Conservation (phyloP, 495 filamentous ascomycete genomes). For the Penicillium turbatum region DNA sequence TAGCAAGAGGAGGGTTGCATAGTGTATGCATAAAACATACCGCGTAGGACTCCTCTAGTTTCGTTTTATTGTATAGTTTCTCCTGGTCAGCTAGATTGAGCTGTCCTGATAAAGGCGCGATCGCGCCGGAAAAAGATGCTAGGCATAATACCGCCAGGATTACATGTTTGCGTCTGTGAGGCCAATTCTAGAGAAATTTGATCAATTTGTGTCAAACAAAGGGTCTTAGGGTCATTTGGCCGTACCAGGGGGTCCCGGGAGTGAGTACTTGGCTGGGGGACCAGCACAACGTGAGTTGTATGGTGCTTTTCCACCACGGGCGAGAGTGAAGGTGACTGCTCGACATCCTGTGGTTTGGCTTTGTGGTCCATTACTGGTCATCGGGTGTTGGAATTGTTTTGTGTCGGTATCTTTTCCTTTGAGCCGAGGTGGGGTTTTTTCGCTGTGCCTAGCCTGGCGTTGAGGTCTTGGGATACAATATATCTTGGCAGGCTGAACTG, state of each 20-base stretch:
- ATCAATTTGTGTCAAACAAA: background rate
- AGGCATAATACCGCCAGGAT: constrained; percentile 32
- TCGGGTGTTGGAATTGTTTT: background rate
- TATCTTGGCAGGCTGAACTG: background rate
- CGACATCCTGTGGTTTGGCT: background rate
- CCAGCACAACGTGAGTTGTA: constrained; percentile 32
- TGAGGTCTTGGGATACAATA: background rate
- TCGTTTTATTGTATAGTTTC: constrained; percentile 27
- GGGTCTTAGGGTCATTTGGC: background rate
- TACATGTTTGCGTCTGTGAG: constrained; percentile 39
- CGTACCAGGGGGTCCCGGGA: constrained; percentile 45
- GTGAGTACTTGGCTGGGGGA: constrained; percentile 45
- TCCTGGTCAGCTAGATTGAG: constrained; percentile 31
- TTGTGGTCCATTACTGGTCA: background rate
- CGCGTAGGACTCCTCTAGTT: constrained; percentile 23
- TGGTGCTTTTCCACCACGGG: constrained; percentile 2
- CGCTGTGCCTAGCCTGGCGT: background rate
- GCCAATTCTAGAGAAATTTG: constrained; percentile 35
- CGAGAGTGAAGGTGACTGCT: constrained; percentile 24
- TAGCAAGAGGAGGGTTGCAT: no score
- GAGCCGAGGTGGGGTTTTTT: background rate
- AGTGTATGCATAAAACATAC: constrained; percentile 14
- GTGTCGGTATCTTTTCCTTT: background rate
- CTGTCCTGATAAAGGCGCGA: constrained; percentile 32
- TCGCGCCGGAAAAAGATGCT: constrained; percentile 28